Conservation (phyloP, 2,329 filamentous ascomycete species). For the Parastagonospora nodorum region DNA sequence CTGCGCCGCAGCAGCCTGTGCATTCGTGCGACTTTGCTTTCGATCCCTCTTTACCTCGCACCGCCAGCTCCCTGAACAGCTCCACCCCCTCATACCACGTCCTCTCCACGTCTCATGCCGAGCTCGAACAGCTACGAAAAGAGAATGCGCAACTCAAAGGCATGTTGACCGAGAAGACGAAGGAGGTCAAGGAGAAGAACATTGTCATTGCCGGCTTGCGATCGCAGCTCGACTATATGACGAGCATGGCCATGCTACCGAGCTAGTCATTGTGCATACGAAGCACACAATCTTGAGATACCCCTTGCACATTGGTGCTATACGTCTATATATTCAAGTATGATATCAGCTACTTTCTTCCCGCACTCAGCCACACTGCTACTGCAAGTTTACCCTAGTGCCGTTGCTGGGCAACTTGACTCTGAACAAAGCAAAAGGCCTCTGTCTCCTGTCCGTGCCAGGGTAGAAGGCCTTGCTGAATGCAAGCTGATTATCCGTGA, state of each 20-base stretch:
- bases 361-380: too few relatives aligned
- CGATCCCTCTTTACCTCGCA: constrained; percentile 25
- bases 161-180: constrained; percentile 23
- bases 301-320: background rate
- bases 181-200: constrained; percentile 32
- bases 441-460: constrained; percentile 50
- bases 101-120: background rate
- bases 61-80: constrained; percentile 17
- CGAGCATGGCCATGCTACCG: constrained; percentile 25
- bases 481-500: constrained; percentile 58
- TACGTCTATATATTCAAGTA: background rate
- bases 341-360: background rate
- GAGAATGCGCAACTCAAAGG: constrained; percentile 30
- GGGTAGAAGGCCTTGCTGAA: constrained; percentile 45
- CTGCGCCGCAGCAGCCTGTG: background rate
- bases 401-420: constrained; percentile 50
- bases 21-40: constrained; percentile 7
- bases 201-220: constrained; percentile 31
- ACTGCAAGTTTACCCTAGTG: constrained; percentile 44
- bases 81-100: constrained; percentile 11
- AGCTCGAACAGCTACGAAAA: constrained; percentile 26
- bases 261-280: background rate
- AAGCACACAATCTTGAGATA: background rate
- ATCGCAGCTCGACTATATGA: constrained; percentile 34
- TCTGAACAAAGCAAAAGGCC: constrained; percentile 52